Evolutionary conservation across 2,329 filamentous ascomycete species (phyloP).

Genomic region (Rutstroemia sydowiana): DNA sequence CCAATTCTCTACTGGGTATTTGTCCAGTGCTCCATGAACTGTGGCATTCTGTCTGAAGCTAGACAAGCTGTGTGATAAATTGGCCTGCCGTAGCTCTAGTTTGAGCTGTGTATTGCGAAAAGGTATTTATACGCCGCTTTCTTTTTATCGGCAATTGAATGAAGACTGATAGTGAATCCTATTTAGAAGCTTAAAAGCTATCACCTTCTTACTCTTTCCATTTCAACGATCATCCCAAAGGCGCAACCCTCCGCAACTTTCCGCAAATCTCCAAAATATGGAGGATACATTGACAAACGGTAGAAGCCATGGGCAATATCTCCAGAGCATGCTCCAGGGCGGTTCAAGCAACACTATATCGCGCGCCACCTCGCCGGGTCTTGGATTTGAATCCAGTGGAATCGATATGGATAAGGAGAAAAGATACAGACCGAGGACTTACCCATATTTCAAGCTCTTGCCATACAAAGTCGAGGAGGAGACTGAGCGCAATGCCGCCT

Average conservation of each 20-base stretch:
- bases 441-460: slow-evolving; percentile 83
- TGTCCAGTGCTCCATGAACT: neutral
- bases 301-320: slow-evolving; percentile 24
- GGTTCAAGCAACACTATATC: slow-evolving; percentile 60
- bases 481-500: slow-evolving; percentile 64
- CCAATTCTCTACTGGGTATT: neutral
- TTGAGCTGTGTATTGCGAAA: slow-evolving; percentile 1
- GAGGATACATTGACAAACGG: slow-evolving; percentile 26
- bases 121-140: slow-evolving; percentile 5
- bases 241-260: too few relatives aligned
- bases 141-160: neutral
- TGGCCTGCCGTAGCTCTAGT: neutral
- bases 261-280: slow-evolving; percentile 16
- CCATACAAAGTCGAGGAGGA: slow-evolving; percentile 85
- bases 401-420: slow-evolving; percentile 47
- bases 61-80: neutral
- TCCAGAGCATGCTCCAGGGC: slow-evolving; percentile 23
- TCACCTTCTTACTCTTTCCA: neutral
- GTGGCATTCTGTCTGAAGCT: neutral
- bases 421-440: slow-evolving; percentile 78
- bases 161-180: neutral
- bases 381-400: slow-evolving; percentile 42
- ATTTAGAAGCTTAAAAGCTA: neutral
- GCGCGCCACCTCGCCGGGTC: slow-evolving; percentile 76
- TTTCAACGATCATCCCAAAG: slow-evolving; percentile 1